Conservation (phyloP, 225 moss, liverwort and hornwort genomes). For the Bryoerythrophyllum caledonicum region DNA sequence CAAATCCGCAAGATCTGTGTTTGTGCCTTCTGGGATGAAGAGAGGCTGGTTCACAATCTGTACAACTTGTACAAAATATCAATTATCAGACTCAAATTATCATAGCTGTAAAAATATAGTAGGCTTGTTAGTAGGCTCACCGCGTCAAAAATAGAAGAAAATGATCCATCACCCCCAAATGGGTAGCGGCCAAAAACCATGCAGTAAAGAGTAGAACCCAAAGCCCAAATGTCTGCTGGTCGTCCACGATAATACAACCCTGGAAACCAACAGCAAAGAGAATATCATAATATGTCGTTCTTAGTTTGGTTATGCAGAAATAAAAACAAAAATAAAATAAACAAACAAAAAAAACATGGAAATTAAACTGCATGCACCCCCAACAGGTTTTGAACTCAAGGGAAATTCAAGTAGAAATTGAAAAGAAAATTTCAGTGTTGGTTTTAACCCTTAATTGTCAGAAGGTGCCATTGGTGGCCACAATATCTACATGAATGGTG, state of each 20-base stretch:
- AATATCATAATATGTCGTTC: background rate
- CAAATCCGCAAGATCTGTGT: conserved; percentile 59
- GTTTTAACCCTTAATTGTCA: no score
- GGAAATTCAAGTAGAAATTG: no score
- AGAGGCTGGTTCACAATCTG: conserved; percentile 75
- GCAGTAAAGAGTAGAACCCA: conserved; percentile 81
- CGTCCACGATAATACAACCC: conserved; percentile 61
- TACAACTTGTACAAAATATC: background rate
- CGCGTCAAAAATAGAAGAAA: conserved; percentile 65
- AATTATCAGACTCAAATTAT: background rate
- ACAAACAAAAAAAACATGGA: no score
- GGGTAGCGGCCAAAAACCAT: conserved; percentile 75
- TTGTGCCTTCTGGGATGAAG: conserved; percentile 49
- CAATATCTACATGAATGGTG: no score
- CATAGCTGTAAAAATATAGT: background rate
- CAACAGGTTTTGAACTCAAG: no score
- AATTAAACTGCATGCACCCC: no score
- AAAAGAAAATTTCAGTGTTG: no score
- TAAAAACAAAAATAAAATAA: no score
- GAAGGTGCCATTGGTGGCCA: no score
- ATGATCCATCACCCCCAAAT: conserved; percentile 57
- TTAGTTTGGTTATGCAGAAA: no score
- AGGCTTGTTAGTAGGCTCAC: conserved; percentile 1
- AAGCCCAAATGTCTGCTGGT: conserved; percentile 80
- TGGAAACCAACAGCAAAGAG: conserved; percentile 13